A percentile compares a stretch with the other conserved stretches of the same genome.
Evolutionary conservation across 2,329 filamentous ascomycete species (phyloP).

Genomic region (Microcyclospora pomicola): DNA sequence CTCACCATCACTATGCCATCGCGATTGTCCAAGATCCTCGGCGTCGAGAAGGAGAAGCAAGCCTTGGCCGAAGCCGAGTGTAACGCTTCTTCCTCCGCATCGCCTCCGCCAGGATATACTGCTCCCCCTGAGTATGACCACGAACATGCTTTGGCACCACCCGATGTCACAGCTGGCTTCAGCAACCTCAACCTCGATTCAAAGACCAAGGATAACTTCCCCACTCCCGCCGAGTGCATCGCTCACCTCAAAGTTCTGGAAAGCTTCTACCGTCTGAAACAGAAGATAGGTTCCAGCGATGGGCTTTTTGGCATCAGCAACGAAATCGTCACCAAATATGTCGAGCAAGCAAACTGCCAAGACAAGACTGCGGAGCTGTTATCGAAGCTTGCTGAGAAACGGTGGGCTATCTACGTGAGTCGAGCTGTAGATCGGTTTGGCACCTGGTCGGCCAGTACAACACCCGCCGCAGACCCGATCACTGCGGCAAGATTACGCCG

Average conservation of each 20-base stretch:
- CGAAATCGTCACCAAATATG: conserved; percentile 17
- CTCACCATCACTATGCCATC: conserved; percentile 11
- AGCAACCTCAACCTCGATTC: conserved; percentile 20
- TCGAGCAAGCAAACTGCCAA: conserved; percentile 10
- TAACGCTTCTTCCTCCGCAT: conserved; percentile 6
- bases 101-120: conserved; percentile 7
- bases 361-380: conserved; percentile 21
- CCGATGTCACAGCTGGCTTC: conserved; percentile 19
- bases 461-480: conserved; percentile 12
- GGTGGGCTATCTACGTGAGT: conserved; percentile 58
- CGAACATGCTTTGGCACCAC: conserved; percentile 11
- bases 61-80: conserved; percentile 13
- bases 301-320: conserved; percentile 50
- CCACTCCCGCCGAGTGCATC: conserved; percentile 45
- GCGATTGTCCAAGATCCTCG: conserved; percentile 16
- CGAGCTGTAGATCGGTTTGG: conserved; percentile 56
- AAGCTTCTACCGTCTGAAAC: conserved; percentile 52
- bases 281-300: conserved; percentile 51
- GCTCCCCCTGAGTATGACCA: conserved; percentile 11
- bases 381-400: conserved; percentile 51
- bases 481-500: conserved; percentile 3
- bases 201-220: conserved; percentile 14
- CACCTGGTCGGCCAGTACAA: conserved; percentile 44
- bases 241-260: conserved; percentile 62
- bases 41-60: conserved; percentile 17